These are phyloP conservation scores for Boletus coccyginus DNA, from an alignment of 768 basidiomycete species.

Conservation along the genomic window DNA sequence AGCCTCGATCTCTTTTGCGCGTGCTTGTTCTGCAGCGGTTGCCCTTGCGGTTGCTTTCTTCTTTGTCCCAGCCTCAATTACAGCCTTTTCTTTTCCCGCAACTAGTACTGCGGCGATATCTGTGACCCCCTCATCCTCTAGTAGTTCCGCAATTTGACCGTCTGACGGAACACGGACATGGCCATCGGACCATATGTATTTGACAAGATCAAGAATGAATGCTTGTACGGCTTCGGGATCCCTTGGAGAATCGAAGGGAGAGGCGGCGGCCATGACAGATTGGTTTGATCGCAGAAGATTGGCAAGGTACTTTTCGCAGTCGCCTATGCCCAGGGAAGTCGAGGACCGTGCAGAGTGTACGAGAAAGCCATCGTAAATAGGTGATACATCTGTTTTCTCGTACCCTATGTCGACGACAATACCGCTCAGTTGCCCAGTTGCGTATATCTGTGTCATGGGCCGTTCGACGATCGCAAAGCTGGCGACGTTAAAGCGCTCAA, in stretches of 20 bases:
- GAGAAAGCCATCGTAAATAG: constrained; percentile 72
- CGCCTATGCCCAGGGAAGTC: constrained; percentile 63
- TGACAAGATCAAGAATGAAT: constrained; percentile 61
- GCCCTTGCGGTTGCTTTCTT: constrained; percentile 70
- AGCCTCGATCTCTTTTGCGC: constrained; percentile 79
- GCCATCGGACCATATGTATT: constrained; percentile 60
- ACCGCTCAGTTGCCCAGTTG: constrained; percentile 67
- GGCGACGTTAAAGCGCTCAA: constrained; percentile 90
- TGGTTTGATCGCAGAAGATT: constrained; percentile 69
- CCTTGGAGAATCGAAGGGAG: constrained; percentile 48
- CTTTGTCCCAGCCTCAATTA: constrained; percentile 83
- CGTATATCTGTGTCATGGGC: constrained; percentile 81
- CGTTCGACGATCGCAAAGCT: constrained; percentile 80
- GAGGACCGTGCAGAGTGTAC: constrained; percentile 50
- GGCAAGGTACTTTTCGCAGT: constrained; percentile 77
- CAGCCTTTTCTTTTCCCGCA: constrained; percentile 86
- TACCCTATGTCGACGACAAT: constrained; percentile 81
- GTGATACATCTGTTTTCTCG: constrained; percentile 72
- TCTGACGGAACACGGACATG: constrained; percentile 72
- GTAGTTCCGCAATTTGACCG: constrained; percentile 58
- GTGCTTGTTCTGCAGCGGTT: constrained; percentile 75
- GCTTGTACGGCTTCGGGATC: constrained; percentile 46
- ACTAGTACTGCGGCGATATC: constrained; percentile 90
- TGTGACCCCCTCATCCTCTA: constrained; percentile 82
- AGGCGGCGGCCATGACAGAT: constrained; percentile 54